A percentile compares a stretch with the other conserved stretches of the same genome.
Conservation (phyloP, 2,329 filamentous ascomycete genomes). For the Monilinia vaccinii-corymbosi region DNA sequence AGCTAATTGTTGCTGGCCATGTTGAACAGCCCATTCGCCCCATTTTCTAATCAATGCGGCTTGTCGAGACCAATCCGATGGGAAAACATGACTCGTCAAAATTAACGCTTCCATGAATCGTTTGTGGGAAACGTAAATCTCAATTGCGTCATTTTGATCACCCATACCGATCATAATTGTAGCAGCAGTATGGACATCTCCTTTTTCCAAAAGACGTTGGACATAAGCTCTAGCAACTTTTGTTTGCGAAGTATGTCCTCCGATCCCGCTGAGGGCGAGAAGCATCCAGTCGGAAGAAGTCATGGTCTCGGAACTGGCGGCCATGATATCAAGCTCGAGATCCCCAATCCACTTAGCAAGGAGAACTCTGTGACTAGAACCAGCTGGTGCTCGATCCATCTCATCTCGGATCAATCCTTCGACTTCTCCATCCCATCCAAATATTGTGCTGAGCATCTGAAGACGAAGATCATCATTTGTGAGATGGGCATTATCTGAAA, state of each 20-base stretch:
- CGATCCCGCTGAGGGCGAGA: constrained; percentile 81
- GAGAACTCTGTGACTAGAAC: constrained; percentile 71
- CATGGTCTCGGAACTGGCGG: constrained; percentile 74
- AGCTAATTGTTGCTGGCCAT: constrained; percentile 81
- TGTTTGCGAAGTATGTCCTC: constrained; percentile 67
- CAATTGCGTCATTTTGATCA: constrained; percentile 88
- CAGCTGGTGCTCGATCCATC: constrained; percentile 60
- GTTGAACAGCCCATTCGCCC: constrained; percentile 84
- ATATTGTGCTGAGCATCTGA: constrained; percentile 90
- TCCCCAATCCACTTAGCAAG: constrained; percentile 91
- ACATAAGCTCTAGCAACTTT: constrained; percentile 87
- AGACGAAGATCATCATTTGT: constrained; percentile 72
- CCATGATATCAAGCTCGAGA: constrained; percentile 71
- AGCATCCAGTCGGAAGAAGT: constrained; percentile 97
- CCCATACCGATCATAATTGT: constrained; percentile 89
- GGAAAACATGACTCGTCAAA: constrained; percentile 73
- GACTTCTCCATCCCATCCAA: constrained; percentile 86
- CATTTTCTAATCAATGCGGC: constrained; percentile 83
- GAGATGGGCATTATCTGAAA: constrained; percentile 47
- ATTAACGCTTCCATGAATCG: constrained; percentile 90
- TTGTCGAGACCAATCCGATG: constrained; percentile 84
- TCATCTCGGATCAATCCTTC: constrained; percentile 78
- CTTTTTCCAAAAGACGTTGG: constrained; percentile 78
- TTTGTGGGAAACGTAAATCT: constrained; percentile 88
- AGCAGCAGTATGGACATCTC: constrained; percentile 84